Conservation (phyloP, 2,329 filamentous ascomycete genomes). For the Trichothecium roseum region DNA sequence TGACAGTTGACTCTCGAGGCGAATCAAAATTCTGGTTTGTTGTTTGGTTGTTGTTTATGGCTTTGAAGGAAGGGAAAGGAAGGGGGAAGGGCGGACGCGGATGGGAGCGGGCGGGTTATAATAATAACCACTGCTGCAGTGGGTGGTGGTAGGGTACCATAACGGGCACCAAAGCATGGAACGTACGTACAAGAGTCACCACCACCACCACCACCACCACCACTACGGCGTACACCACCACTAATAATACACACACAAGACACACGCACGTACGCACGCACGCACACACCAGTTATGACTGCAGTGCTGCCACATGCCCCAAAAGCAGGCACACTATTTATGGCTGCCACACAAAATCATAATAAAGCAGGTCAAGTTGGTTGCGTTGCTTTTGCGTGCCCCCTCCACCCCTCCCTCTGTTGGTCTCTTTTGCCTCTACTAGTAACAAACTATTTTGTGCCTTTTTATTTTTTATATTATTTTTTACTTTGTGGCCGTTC, state of each 20-base stretch:
- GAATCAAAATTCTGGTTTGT: constrained; percentile 36
- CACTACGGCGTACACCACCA: background rate
- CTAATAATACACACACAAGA: background rate
- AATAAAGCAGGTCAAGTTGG: background rate
- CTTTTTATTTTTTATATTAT: background rate
- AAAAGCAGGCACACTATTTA: too few relatives aligned
- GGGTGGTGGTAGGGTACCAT: too few relatives aligned
- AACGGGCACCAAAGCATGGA: too few relatives aligned
- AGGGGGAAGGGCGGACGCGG: constrained; percentile 23
- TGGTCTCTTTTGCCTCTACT: background rate
- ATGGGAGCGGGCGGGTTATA: constrained; percentile 5
- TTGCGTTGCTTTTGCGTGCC: background rate
- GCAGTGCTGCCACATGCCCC: too few relatives aligned
- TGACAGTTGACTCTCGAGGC: constrained; percentile 48
- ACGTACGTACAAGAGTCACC: too few relatives aligned
- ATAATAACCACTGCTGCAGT: too few relatives aligned
- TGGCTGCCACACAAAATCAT: too few relatives aligned
- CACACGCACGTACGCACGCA: background rate
- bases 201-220: background rate
- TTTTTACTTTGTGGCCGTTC: background rate
- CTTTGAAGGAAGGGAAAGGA: constrained; percentile 27
- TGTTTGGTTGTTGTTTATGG: constrained; percentile 38
- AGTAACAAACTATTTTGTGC: background rate
- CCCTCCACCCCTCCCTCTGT: background rate
- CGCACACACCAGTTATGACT: too few relatives aligned